Conservation (phyloP, 106 monocot species). For the Platanthera zijinensis region DNA sequence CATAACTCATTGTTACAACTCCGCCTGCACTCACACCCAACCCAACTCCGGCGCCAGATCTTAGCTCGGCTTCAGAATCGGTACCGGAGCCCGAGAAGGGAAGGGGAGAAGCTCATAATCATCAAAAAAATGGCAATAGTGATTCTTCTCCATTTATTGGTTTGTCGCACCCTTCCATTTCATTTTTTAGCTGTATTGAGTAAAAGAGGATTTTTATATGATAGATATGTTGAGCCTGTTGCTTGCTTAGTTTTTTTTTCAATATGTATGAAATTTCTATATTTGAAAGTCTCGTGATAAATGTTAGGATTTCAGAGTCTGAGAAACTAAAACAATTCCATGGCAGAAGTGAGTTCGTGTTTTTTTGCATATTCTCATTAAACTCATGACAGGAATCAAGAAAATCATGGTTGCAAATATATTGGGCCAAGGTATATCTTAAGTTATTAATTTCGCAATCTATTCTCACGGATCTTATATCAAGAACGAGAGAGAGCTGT, state of each 20-base stretch:
- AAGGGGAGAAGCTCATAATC: background rate
- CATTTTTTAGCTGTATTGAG: background rate
- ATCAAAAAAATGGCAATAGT: background rate
- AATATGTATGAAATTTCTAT: no score
- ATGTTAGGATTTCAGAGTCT: no score
- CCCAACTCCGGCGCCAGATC: conserved; percentile 55
- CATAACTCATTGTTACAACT: conserved; percentile 50
- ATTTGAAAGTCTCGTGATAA: no score
- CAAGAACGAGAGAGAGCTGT: no score
- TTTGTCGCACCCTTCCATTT: background rate
- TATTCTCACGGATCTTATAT: no score
- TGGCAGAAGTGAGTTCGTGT: no score
- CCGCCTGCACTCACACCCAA: conserved; percentile 40
- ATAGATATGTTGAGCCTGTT: background rate
- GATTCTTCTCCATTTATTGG: background rate
- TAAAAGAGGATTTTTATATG: background rate
- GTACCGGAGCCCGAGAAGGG: background rate
- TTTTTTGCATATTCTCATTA: no score
- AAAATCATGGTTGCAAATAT: no score
- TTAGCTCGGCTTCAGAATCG: background rate
- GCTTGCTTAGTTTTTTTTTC: background rate
- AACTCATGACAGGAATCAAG: no score
- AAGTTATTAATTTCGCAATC: no score
- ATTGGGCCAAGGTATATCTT: no score
- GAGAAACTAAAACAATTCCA: no score